Conservation (phyloP, 306 rosid species). For the Canavalia ensiformis region DNA sequence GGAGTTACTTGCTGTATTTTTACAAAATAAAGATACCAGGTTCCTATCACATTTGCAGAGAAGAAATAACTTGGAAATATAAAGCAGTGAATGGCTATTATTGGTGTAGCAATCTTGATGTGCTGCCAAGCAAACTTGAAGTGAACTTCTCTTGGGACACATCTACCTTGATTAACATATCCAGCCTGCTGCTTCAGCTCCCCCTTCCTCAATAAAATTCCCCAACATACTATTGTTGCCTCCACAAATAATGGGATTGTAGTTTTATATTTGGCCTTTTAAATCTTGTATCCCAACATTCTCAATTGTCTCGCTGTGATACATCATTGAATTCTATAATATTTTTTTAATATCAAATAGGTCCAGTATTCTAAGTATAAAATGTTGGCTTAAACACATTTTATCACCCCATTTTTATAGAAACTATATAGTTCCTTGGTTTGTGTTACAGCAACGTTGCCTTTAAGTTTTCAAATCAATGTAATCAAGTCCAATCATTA, state of each 20-base stretch:
- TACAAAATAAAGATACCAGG: too few species aligned
- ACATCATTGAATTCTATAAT: constrained; percentile 22
- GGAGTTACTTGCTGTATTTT: neutral
- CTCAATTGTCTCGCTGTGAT: neutral
- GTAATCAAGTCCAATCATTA: constrained; percentile 25
- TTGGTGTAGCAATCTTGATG: constrained; percentile 36
- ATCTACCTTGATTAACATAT: constrained; percentile 39
- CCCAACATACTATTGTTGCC: constrained; percentile 21
- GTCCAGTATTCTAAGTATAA: constrained; percentile 22
- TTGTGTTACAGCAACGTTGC: constrained; percentile 12
- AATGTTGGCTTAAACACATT: constrained; percentile 3
- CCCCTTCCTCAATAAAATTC: constrained; percentile 2
- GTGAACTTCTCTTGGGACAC: constrained; percentile 21
- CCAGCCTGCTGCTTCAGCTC: constrained; percentile 27
- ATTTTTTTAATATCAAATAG: constrained; percentile 31
- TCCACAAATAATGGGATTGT: constrained; percentile 23
- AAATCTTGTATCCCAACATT: constrained; percentile 32
- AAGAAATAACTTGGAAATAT: constrained; percentile 32
- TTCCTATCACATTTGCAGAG: neutral
- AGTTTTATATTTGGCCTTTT: constrained; percentile 31
- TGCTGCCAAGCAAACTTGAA: constrained; percentile 38
- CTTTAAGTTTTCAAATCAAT: constrained; percentile 31
- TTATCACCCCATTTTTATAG: constrained; percentile 1
- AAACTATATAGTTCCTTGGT: constrained; percentile 24
- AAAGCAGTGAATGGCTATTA: constrained; percentile 33